Evolutionary conservation across 768 basidiomycete species (phyloP).

Genomic region (Termitomyces sp.): DNA sequence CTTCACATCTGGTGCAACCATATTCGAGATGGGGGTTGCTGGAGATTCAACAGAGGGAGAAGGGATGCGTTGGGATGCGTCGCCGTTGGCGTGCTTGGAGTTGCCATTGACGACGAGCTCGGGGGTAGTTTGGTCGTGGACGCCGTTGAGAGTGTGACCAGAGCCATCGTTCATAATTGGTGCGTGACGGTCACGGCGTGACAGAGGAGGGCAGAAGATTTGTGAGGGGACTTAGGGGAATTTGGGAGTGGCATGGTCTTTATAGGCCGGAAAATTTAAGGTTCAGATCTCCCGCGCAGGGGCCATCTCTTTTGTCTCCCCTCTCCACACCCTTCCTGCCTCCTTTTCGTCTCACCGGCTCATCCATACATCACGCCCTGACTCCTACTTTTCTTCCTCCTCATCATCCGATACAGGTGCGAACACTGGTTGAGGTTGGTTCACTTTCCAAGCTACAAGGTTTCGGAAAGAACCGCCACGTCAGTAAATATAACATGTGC

Average conservation of each 20-base stretch:
- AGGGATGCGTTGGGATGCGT: conserved; percentile 24
- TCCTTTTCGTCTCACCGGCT: conserved; percentile 9
- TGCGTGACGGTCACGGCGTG: conserved; percentile 76
- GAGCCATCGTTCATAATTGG: conserved; percentile 53
- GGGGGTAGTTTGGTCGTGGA: conserved; percentile 25
- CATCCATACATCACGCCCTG: conserved; percentile 3
- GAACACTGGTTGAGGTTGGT: conserved; percentile 86
- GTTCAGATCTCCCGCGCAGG: conserved; percentile 80
- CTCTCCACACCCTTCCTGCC: conserved; percentile 14
- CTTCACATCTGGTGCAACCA: conserved; percentile 47
- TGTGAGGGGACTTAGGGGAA: conserved; percentile 75
- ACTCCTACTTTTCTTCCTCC: conserved; percentile 35
- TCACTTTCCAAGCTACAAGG: conserved; percentile 75
- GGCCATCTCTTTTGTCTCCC: conserved; percentile 41
- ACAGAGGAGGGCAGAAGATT: conserved; percentile 55
- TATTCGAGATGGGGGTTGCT: conserved; percentile 52
- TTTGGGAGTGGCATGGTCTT: conserved; percentile 67
- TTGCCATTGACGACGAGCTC: conserved; percentile 30
- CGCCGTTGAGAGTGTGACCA: conserved; percentile 35
- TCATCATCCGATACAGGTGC: conserved; percentile 57
- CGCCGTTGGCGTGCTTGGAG: conserved; percentile 29
- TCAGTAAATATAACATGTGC: conserved; percentile 48
- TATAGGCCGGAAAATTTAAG: conserved; percentile 78
- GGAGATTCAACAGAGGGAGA: conserved; percentile 48
- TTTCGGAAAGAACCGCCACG: conserved; percentile 57